Base-by-base conservation (phyloP, 805 yeast species). In the Lipomyces sp. region DNA sequence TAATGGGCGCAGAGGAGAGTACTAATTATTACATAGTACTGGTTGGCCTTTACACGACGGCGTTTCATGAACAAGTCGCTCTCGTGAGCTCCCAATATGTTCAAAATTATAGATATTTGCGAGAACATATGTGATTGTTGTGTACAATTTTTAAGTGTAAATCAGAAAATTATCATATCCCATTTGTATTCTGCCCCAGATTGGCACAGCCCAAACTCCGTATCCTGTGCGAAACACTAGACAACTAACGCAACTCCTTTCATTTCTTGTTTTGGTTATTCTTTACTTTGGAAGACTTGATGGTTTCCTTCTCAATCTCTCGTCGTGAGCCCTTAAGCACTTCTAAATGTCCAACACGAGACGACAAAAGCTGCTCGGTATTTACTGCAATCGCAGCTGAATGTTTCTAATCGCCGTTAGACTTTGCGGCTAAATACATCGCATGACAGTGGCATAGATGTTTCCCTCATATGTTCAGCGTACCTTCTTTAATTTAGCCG, bases 21-120 rank as follows among this genome's bases (percentile, higher is more conserved):
- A 35, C n/a, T 48, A 48, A 39, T 33, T 5, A 34, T 18, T n/a
- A 4, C 61, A 5, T 39, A 72, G 75, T 88, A 85, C 80, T 95
- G 99, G 99, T 80, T 95, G 74, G 97, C 98, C 1, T 95, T 95
- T 78, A 90, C 97, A 51, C 88, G 95, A 80, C 89, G 96, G 80
- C 87, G 91, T 77, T 95, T 95, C 77, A 95, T 95, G 99, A 95
- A 95, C 81, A 91, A 93, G 79, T 85, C 90, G 72, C 83, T 91
- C 73, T 89, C 71, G 45, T 65, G 37, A 53, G 24, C 45, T 37
- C 8, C 42, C 8, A 50, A 42, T 18, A 7, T 15, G 34, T 6
- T 60, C 32, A 15, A 15, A n/a, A 57, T 37, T 29, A 29, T 24
- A 48, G 48, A 42, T 15, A 7, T 42, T 18, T 42, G 48, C n/a